phyloP scores from a whole-genome alignment of 2,329 filamentous ascomycete genomes.

The Fusarium papillatum region DNA sequence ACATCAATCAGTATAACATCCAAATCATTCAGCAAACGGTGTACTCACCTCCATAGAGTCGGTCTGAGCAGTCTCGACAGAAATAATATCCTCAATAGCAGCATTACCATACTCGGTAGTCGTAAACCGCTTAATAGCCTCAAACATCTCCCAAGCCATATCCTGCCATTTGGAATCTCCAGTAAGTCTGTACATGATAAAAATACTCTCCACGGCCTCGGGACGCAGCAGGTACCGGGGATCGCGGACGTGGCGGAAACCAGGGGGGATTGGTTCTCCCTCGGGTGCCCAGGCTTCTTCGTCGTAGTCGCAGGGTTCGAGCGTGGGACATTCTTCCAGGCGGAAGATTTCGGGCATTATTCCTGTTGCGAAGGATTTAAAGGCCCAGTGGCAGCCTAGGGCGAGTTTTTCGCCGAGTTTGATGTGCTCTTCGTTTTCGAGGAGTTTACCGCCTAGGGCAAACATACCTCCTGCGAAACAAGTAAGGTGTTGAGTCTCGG shows the following conservation, averaged over 20 bases:
- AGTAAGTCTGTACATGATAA: slow-evolving; percentile 64
- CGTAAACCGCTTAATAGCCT: slow-evolving; percentile 59
- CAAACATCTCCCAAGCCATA: slow-evolving; percentile 67
- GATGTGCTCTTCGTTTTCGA: slow-evolving; percentile 62
- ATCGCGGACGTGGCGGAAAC: slow-evolving; percentile 72
- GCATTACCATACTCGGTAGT: slow-evolving; percentile 62
- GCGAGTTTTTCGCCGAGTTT: slow-evolving; percentile 63
- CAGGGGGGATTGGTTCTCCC: slow-evolving; percentile 57
- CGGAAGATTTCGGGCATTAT: slow-evolving; percentile 71
- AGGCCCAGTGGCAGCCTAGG: slow-evolving; percentile 70
- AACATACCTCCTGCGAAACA: slow-evolving; percentile 80
- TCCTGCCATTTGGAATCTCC: slow-evolving; percentile 62
- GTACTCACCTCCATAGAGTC: slow-evolving; percentile 72
- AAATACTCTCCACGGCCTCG: slow-evolving; percentile 65
- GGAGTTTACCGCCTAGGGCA: slow-evolving; percentile 72
- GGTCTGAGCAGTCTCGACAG: slow-evolving; percentile 50
- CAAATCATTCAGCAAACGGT: not conserved
- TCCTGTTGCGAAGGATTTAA: slow-evolving; percentile 65
- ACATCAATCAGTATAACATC: not conserved
- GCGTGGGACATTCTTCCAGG: slow-evolving; percentile 58
- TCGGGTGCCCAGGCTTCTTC: slow-evolving; percentile 44
- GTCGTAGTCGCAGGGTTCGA: slow-evolving; percentile 49
- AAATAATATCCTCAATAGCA: slow-evolving; percentile 59
- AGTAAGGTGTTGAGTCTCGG: slow-evolving; percentile 66
- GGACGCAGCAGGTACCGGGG: slow-evolving; percentile 63